Percentiles rank a stretch among this genome's conserved stretches.
Conservation (phyloP, 164 flowering plant species). For the Vitis rupestris region DNA sequence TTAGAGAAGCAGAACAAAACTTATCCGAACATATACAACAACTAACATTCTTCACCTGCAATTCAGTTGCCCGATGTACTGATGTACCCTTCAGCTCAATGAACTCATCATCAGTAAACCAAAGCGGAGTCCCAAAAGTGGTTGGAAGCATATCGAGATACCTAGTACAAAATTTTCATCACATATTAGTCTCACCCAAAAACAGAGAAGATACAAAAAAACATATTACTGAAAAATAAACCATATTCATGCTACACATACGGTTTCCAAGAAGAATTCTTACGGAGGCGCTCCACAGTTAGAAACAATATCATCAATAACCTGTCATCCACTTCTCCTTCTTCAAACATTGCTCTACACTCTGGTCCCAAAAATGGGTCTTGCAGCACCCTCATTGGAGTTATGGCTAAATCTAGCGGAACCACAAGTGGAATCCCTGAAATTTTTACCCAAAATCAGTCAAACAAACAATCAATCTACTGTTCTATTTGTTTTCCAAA, state of each 20-base stretch:
- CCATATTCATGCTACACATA: conserved; percentile 30
- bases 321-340: conserved; percentile 94
- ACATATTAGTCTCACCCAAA: not conserved
- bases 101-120: conserved; percentile 88
- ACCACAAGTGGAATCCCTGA: conserved; percentile 78
- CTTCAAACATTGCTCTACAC: conserved; percentile 85
- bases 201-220: not conserved
- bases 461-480: not conserved
- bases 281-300: conserved; percentile 78
- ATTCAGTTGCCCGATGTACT: conserved; percentile 64
- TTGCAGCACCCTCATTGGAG: conserved; percentile 94
- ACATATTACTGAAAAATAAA: not conserved
- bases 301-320: conserved; percentile 79
- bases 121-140: conserved; percentile 84
- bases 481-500: too few relatives aligned
- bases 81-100: conserved; percentile 84
- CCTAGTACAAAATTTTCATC: conserved; percentile 31
- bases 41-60: conserved; percentile 55
- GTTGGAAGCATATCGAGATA: conserved; percentile 92
- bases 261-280: conserved; percentile 96
- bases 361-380: conserved; percentile 78
- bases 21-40: too few relatives aligned
- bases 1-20: too few relatives aligned
- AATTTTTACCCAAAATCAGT: conserved; percentile 4
- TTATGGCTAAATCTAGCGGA: conserved; percentile 85